Base-by-base conservation (phyloP, 345 rosid genomes). In the Acer campestre region DNA sequence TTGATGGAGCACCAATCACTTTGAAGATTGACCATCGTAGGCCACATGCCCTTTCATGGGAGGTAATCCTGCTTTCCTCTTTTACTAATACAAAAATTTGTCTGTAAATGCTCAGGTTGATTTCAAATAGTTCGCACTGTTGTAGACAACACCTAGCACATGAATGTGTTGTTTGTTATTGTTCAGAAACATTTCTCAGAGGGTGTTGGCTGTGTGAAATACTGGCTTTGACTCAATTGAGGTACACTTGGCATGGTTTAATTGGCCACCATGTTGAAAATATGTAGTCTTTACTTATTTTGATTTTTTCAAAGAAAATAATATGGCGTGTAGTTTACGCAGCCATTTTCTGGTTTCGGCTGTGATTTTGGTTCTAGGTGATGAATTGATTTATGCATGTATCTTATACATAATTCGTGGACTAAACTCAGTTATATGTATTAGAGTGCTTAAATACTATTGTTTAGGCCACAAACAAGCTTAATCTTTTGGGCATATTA, bases 31-130 rank as follows among this genome's bases (percentile, higher is more conserved):
- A 90, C 40, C 91, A 91, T 79, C 90, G 92, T 55, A 88, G 93
- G 84, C 96, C 96, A 16, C 96, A 91, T 85, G 96, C 96, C 67
- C 92, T 89, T 70, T 91, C 96, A 29, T 91, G 93, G 96, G 96
- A 91, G 91, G 96, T 91, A 87, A 85, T 49, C 71, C 35, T 74
- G 73, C 75, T 74, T 75, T 75, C 68, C 65, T 75, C 8, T 49
- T 67, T 70, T 61, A 18, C 48, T 64, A 64, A 59, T 44, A 17
- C 71, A 6, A 42, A 9, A 55, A 11, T 68, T 71, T 83, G 23
- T 53, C 69, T 74, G 48, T 7, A 48, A 29, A 29, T 22, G 10
- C 35, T 77, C 55, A 75, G 63, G 58, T 70, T 55, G 64, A 40
- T 64, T 16, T 22, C 67, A 63, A 49, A 51, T 55, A 16, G n/a